A percentile compares a stretch with the other conserved stretches of the same genome.
Evolutionary conservation across 2,329 filamentous ascomycete species (phyloP).

Genomic region (Tolypocladium inflatum): DNA sequence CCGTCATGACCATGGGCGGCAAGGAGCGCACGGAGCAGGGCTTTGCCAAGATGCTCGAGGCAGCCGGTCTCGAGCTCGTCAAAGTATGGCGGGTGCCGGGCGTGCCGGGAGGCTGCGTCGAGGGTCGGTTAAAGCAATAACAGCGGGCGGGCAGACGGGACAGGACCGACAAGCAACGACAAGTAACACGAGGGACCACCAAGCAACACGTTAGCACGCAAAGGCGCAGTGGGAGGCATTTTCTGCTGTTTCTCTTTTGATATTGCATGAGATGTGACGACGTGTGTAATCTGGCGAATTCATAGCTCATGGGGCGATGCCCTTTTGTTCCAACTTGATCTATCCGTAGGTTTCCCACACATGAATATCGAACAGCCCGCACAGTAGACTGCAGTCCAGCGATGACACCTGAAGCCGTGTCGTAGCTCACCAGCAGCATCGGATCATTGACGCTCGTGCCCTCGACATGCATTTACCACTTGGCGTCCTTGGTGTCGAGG

Average conservation of each 20-base stretch:
- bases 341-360: background rate
- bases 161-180: background rate
- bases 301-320: background rate
- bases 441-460: background rate
- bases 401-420: background rate
- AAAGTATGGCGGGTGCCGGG: slow-evolving; percentile 12
- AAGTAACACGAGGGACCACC: background rate
- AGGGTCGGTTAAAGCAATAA: slow-evolving; percentile 9
- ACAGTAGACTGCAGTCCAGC: background rate
- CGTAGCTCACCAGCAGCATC: background rate
- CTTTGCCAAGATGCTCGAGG: slow-evolving; percentile 17
- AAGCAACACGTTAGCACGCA: background rate
- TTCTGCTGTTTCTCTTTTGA: background rate
- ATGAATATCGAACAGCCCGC: background rate
- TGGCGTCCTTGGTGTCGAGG: slow-evolving; percentile 44
- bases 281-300: background rate
- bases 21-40: slow-evolving; percentile 20
- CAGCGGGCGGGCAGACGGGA: background rate
- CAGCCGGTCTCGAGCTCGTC: slow-evolving; percentile 19
- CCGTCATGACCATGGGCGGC: slow-evolving; percentile 23
- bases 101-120: slow-evolving; percentile 15
- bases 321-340: background rate
- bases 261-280: background rate
- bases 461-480: slow-evolving; percentile 36
- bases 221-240: background rate